Conservation (phyloP, 768 basidiomycete species). For the Nidularia sp. region DNA sequence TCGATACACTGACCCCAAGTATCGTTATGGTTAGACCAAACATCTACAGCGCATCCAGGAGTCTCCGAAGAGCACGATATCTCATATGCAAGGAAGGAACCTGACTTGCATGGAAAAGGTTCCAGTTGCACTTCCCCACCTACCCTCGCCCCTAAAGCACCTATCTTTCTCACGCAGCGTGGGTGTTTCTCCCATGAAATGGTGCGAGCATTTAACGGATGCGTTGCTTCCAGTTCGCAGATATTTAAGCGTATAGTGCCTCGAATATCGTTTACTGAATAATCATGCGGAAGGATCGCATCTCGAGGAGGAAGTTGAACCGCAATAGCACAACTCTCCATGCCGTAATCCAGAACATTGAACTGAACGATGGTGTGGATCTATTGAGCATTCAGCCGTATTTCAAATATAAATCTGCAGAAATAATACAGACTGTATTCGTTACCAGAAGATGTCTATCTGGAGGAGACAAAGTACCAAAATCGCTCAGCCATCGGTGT, state of each 20-base stretch:
- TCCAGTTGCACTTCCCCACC: slow-evolving; percentile 17
- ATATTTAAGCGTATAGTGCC: slow-evolving; percentile 15
- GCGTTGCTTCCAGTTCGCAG: slow-evolving; percentile 15
- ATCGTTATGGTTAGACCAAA: slow-evolving; percentile 23
- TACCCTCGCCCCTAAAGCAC: slow-evolving; percentile 14
- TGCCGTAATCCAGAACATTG: slow-evolving; percentile 21
- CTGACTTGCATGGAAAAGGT: slow-evolving; percentile 17
- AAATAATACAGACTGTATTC: slow-evolving; percentile 8
- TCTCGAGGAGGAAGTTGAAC: slow-evolving; percentile 16
- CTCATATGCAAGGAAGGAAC: slow-evolving; percentile 18
- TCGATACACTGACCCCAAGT: slow-evolving; percentile 18
- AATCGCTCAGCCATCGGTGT: slow-evolving; percentile 21
- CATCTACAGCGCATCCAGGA: slow-evolving; percentile 16
- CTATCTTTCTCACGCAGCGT: slow-evolving; percentile 10
- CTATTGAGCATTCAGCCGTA: slow-evolving; percentile 5
- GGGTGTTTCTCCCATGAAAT: slow-evolving; percentile 18
- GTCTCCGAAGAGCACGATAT: slow-evolving; percentile 17
- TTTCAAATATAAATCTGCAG: background rate
- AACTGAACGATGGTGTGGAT: slow-evolving; percentile 18
- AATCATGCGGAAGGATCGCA: slow-evolving; percentile 17
- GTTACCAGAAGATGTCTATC: slow-evolving; percentile 19
- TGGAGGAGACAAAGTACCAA: slow-evolving; percentile 19
- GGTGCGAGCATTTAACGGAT: slow-evolving; percentile 14
- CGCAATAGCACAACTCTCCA: slow-evolving; percentile 20
- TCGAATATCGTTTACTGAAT: slow-evolving; percentile 9